Conservation (phyloP, 2,329 filamentous ascomycete genomes). For the Endocalyx cinctus region DNA sequence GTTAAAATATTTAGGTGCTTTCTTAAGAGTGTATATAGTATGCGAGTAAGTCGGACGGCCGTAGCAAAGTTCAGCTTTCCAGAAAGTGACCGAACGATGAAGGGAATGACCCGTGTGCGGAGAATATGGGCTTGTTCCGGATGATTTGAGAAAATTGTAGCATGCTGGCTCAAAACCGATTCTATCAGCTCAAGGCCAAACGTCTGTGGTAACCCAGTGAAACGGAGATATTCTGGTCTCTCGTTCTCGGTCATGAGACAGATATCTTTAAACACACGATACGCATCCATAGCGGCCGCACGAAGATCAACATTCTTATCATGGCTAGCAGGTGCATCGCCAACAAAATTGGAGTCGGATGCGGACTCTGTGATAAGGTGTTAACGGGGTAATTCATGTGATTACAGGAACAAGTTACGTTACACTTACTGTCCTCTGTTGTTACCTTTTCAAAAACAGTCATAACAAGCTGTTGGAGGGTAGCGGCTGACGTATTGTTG, state of each 20-base stretch:
- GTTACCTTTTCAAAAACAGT: conserved; percentile 90
- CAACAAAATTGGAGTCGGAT: conserved; percentile 53
- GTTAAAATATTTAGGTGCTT: conserved; percentile 71
- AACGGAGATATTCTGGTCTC: conserved; percentile 74
- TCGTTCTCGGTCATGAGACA: conserved; percentile 84
- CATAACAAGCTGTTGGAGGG: conserved; percentile 87
- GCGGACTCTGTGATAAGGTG: conserved; percentile 30
- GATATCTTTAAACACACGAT: conserved; percentile 83
- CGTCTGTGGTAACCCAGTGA: conserved; percentile 71
- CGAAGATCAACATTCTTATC: conserved; percentile 59
- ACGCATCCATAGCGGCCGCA: conserved; percentile 79
- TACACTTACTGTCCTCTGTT: conserved; percentile 68
- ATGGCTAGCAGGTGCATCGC: conserved; percentile 63
- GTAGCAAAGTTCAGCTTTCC: conserved; percentile 76
- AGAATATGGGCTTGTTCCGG: conserved; percentile 77
- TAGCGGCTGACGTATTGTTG: conserved; percentile 94
- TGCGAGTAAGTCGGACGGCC: conserved; percentile 75
- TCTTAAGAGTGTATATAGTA: conserved; percentile 76
- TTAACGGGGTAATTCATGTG: conserved; percentile 3
- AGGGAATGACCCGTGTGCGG: conserved; percentile 72
- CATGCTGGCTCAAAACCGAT: conserved; percentile 81
- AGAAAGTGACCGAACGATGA: conserved; percentile 72
- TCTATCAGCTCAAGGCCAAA: conserved; percentile 91
- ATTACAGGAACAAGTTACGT: background rate
- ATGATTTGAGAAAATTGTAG: conserved; percentile 72